These are phyloP conservation scores for Entonaema liquescens DNA, from an alignment of 495 filamentous ascomycete genomes.

Conservation along the genomic window DNA sequence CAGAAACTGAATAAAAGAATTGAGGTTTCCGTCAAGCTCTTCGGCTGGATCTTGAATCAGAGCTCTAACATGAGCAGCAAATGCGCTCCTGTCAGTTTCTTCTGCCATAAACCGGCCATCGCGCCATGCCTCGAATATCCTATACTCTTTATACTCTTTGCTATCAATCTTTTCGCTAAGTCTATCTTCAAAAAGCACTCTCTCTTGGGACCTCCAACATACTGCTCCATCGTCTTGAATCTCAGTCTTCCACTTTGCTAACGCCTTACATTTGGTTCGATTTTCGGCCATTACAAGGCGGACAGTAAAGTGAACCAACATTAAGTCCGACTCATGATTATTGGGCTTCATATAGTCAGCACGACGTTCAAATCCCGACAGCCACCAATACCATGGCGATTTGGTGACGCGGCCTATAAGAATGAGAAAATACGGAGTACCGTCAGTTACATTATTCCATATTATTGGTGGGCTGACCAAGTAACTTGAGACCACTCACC, in stretches of 20 bases:
- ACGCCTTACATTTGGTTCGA: too few species aligned
- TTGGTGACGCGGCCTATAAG: background rate
- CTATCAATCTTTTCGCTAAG: too few species aligned
- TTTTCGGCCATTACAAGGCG: background rate
- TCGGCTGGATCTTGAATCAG: background rate
- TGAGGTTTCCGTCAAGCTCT: background rate
- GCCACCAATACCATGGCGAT: conserved; percentile 1
- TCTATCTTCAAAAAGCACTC: too few species aligned
- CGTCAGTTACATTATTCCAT: too few species aligned
- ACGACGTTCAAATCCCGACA: background rate
- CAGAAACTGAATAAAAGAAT: background rate
- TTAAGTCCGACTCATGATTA: background rate
- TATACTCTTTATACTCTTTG: too few species aligned
- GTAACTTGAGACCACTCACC: too few species aligned
- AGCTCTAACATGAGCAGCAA: background rate
- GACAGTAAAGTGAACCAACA: background rate
- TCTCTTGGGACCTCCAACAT: too few species aligned
- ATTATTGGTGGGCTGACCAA: too few species aligned
- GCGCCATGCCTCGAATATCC: background rate
- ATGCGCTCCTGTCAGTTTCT: background rate
- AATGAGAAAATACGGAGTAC: too few species aligned
- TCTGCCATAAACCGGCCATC: background rate
- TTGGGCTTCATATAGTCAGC: background rate
- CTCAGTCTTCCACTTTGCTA: too few species aligned
- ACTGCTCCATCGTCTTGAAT: too few species aligned